Evolutionary conservation across 306 rosid species (phyloP).

Genomic region (Castanea mollissima): DNA sequence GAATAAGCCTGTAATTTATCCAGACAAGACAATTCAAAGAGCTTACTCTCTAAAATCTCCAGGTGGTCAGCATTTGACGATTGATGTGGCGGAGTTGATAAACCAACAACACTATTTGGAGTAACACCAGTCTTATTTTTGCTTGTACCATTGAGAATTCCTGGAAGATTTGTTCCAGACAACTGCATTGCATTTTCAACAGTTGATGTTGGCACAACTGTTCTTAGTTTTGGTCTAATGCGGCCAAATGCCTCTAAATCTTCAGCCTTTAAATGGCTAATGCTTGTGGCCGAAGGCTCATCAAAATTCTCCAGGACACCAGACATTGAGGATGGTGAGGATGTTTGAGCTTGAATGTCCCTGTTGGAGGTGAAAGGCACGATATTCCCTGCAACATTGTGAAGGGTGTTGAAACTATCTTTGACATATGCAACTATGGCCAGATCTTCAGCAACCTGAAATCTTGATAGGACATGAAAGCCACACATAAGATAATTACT

Average conservation of each 20-base stretch:
- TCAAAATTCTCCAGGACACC: slow-evolving; percentile 36
- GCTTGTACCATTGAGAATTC: slow-evolving; percentile 20
- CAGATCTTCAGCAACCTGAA: slow-evolving; percentile 79
- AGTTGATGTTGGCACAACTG: slow-evolving; percentile 22
- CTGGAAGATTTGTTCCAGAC: slow-evolving; percentile 20
- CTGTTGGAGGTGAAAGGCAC: slow-evolving; percentile 20
- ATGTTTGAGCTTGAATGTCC: slow-evolving; percentile 32
- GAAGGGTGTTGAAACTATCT: slow-evolving; percentile 50
- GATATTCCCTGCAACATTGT: slow-evolving; percentile 23
- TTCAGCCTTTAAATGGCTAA: slow-evolving; percentile 32
- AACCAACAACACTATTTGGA: slow-evolving; percentile 9
- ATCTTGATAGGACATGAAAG: slow-evolving; percentile 29
- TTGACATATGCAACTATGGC: slow-evolving; percentile 48
- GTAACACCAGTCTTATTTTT: slow-evolving; percentile 32
- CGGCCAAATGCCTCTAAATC: slow-evolving; percentile 25
- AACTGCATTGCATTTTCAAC: slow-evolving; percentile 23
- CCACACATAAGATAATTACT: slow-evolving; percentile 22
- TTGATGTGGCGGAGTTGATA: slow-evolving; percentile 17
- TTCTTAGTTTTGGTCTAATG: slow-evolving; percentile 18
- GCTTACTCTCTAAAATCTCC: slow-evolving; percentile 27
- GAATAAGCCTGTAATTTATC: slow-evolving; percentile 39
- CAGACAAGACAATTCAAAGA: slow-evolving; percentile 35
- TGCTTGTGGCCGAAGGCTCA: slow-evolving; percentile 33
- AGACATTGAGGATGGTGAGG: slow-evolving; percentile 30
- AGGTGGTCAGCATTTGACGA: slow-evolving; percentile 16